A percentile compares a stretch with the other conserved stretches of the same genome.
Evolutionary conservation across 164 flowering plant species (phyloP).

Genomic region (Chimonanthus salicifolius): DNA sequence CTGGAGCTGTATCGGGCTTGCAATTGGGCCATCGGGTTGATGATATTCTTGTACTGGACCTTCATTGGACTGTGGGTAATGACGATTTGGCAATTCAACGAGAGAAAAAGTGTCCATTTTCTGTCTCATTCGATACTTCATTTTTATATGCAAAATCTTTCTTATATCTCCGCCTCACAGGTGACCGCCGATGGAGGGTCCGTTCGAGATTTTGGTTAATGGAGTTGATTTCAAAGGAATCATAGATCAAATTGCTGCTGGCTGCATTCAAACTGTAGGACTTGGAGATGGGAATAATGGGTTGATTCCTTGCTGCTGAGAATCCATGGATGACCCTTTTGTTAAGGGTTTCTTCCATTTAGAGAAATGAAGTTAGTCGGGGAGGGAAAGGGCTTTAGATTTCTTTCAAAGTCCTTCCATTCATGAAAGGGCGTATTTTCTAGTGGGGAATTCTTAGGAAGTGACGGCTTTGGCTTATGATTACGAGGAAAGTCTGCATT

Average conservation of each 20-base stretch:
- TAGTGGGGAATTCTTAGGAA: no score
- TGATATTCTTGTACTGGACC: not conserved
- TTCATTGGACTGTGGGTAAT: not conserved
- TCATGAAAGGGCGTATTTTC: no score
- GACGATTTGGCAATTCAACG: not conserved
- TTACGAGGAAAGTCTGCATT: no score
- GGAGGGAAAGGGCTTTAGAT: no score
- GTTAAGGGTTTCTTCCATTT: not conserved
- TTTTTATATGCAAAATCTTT: not conserved
- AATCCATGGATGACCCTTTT: not conserved
- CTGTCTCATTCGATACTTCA: not conserved
- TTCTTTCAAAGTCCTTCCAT: no score
- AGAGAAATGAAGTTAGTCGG: not conserved
- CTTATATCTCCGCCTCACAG: not conserved
- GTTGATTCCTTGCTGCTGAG: not conserved
- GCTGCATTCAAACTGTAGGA: not conserved
- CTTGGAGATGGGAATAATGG: not conserved
- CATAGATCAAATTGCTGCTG: not conserved
- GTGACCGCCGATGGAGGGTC: not conserved
- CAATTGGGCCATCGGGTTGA: not conserved
- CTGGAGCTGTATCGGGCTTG: constrained; percentile 6
- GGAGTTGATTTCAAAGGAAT: not conserved
- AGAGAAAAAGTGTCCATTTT: not conserved
- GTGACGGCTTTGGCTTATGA: no score
- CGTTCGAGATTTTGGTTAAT: not conserved